Evolutionary conservation across 306 rosid species (phyloP), one percentile per base, ranked within the genome.

Genomic region (Canavalia gladiata): DNA sequence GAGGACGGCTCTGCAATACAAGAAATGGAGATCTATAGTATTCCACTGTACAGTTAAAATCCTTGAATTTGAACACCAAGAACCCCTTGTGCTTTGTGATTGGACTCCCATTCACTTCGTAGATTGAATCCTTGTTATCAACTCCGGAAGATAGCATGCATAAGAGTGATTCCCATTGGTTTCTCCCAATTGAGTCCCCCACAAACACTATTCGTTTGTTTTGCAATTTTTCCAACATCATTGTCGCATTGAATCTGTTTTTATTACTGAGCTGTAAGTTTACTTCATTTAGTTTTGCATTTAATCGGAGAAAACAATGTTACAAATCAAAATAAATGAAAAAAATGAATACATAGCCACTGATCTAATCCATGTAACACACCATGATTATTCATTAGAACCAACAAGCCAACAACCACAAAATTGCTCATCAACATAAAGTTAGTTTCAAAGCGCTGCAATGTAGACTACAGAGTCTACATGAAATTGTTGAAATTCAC

Each of bases 121-220:
- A 92, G 78, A 94, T 92, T 51, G 92, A 89, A 54, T 86, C 89
- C 87, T 90, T 86, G 64, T 90, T 67, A 18, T 86, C 56, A 78
- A 90, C 88, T 66, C 74, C 96, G 60, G 96, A 89, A 54, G 98
- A 87, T 28, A 94, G 94, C 96, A 94, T 74, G 90, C 98, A 94
- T 7, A 94, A 85, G 54, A 94, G 89, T 9, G 97, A 94, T 50
- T 94, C 97, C 98, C 98, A 94, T 80, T 92, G 97, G 82, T 94
- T 94, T 83, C 98, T 87, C 52, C 98, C 98, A 8, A 94, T 92
- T 34, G 98, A 94, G 79, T 92, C 98, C 13, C 98, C 98, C n/a
- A 80, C 93, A 45, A 94, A 94, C 46, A 88, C 97, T 25, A 92
- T 37, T 35, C 96, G 81, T 74, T 92, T 94, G 88, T 87, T 85